A percentile compares a stretch with the other conserved stretches of the same genome.
Conservation (phyloP, 495 filamentous ascomycete genomes). For the Podospora sp. region DNA sequence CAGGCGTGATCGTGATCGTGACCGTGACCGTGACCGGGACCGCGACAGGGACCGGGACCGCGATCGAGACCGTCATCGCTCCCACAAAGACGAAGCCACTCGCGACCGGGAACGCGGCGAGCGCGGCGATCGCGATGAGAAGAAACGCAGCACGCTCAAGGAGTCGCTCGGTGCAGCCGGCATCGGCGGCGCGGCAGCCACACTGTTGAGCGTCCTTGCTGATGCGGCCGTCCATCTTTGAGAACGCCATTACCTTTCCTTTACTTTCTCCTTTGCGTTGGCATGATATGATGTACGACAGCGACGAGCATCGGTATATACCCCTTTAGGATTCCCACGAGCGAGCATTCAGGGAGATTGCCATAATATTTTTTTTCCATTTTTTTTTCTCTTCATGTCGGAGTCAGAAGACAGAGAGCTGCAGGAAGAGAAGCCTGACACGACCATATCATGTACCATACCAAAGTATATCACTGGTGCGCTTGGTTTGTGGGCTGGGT, state of each 20-base stretch:
- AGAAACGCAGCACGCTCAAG: constrained; percentile 42
- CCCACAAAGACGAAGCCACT: constrained; percentile 18
- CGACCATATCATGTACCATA: not conserved
- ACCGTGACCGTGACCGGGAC: constrained; percentile 30
- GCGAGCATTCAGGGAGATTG: not conserved
- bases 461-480: not conserved
- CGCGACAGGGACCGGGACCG: constrained; percentile 38
- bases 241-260: not conserved
- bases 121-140: constrained; percentile 27
- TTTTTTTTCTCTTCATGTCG: not conserved
- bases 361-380: constrained; percentile 2
- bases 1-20: constrained; percentile 21
- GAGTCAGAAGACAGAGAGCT: not conserved
- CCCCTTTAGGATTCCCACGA: not conserved
- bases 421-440: not conserved
- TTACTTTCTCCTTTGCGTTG: constrained; percentile 12
- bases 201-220: constrained; percentile 52
- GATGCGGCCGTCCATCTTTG: constrained; percentile 46
- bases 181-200: constrained; percentile 55
- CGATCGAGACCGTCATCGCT: constrained; percentile 29
- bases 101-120: constrained; percentile 31
- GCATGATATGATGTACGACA: not conserved
- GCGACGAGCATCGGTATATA: constrained; percentile 9
- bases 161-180: constrained; percentile 49
- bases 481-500: not conserved